Evolutionary conservation across 73 alveolate genomes (phyloP).

Genomic region (Paramecium sexaurelia): DNA sequence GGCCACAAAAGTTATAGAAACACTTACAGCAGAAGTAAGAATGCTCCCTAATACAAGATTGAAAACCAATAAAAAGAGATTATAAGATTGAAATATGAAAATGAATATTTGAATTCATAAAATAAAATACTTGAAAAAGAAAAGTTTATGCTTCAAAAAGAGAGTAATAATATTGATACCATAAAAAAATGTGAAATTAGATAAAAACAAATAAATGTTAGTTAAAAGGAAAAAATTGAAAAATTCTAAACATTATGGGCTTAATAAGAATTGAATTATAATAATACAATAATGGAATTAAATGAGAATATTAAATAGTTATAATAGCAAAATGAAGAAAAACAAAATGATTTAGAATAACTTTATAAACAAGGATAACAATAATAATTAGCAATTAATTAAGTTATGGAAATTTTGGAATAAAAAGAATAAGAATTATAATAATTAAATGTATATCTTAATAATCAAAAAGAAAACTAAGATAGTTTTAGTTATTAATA

Average conservation of each 20-base stretch:
- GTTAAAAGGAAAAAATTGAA: background rate
- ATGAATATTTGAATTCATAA: background rate
- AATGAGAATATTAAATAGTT: background rate
- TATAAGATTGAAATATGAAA: background rate
- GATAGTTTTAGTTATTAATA: background rate
- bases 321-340: background rate
- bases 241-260: background rate
- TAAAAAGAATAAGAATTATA: background rate
- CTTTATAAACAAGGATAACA: background rate
- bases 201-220: background rate
- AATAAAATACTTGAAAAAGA: background rate
- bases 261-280: background rate
- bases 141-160: background rate
- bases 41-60: background rate
- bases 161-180: constrained; percentile 19
- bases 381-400: constrained; percentile 9
- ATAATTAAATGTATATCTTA: background rate
- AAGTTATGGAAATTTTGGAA: constrained; percentile 8
- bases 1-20: constrained; percentile 19
- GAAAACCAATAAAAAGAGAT: background rate
- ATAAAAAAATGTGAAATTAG: background rate
- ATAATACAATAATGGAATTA: background rate
- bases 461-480: background rate
- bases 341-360: background rate
- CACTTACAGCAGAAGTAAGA: constrained; percentile 29